A percentile compares a stretch with the other conserved stretches of the same genome.
These are phyloP conservation scores for Limtongozyma cylindracea DNA, from an alignment of 805 yeast genomes.

Conservation along the genomic window DNA sequence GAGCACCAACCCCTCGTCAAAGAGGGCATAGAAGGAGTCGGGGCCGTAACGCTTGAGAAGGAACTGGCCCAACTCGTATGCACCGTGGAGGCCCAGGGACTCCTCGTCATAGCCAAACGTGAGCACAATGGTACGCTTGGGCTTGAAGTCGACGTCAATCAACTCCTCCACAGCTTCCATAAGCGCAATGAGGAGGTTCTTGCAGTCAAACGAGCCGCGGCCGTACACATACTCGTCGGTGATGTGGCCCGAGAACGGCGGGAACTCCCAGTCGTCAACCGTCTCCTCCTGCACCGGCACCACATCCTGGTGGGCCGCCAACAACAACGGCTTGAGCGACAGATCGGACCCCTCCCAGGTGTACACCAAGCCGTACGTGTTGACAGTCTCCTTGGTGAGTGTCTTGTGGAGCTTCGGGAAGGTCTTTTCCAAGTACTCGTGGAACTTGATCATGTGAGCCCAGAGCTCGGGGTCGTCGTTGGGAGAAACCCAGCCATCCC, in stretches of 20 bases:
- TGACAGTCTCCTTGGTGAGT: conserved; percentile 25
- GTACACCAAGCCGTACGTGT: conserved; percentile 34
- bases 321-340: conserved; percentile 38
- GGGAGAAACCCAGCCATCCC: too few species aligned
- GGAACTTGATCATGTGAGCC: conserved; percentile 12
- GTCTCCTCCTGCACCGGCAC: conserved; percentile 51
- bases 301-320: conserved; percentile 62
- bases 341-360: conserved; percentile 32
- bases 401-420: conserved; percentile 22
- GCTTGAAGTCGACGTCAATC: conserved; percentile 11
- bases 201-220: conserved; percentile 58
- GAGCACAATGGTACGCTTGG: conserved; percentile 35
- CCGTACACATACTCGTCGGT: conserved; percentile 43
- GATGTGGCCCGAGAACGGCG: conserved; percentile 32
- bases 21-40: conserved; percentile 29
- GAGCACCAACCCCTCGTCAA: conserved; percentile 36
- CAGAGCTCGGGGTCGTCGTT: conserved; percentile 3
- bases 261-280: conserved; percentile 29
- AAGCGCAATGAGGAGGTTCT: conserved; percentile 37
- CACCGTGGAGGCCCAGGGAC: conserved; percentile 37
- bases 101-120: conserved; percentile 73
- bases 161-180: conserved; percentile 21
- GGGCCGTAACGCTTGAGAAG: conserved; percentile 30
- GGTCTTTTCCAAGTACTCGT: conserved; percentile 20
- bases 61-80: conserved; percentile 18